These are phyloP conservation scores for Anisogramma anomala DNA, from an alignment of 2,329 filamentous ascomycete genomes.

Conservation along the genomic window DNA sequence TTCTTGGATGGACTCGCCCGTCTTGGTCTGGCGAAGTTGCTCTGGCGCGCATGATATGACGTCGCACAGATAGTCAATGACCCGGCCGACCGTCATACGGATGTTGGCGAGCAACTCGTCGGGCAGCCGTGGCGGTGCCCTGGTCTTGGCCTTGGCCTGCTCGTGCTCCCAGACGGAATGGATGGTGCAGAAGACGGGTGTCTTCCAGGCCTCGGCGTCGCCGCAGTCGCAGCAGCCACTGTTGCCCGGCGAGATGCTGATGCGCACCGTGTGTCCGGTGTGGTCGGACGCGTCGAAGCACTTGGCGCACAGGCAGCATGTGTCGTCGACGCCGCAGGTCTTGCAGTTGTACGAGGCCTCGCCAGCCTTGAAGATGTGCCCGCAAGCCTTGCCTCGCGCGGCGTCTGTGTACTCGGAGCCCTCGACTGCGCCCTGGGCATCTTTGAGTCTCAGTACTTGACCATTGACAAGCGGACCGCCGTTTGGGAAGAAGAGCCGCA, in stretches of 20 bases:
- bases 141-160: conserved; percentile 48
- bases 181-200: conserved; percentile 83
- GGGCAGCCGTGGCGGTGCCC: conserved; percentile 50
- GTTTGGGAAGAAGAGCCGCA: conserved; percentile 71
- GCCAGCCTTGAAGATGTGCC: conserved; percentile 90
- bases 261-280: conserved; percentile 80
- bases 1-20: conserved; percentile 63
- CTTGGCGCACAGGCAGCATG: conserved; percentile 83
- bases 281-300: conserved; percentile 97
- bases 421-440: conserved; percentile 84
- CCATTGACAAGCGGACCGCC: conserved; percentile 50
- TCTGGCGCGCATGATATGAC: conserved; percentile 97
- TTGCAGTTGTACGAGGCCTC: conserved; percentile 92
- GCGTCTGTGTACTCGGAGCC: conserved; percentile 90
- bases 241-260: conserved; percentile 79
- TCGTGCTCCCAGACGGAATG: conserved; percentile 56
- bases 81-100: conserved; percentile 71
- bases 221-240: conserved; percentile 97
- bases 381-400: conserved; percentile 84
- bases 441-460: conserved; percentile 58
- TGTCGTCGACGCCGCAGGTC: conserved; percentile 89
- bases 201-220: conserved; percentile 86
- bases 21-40: conserved; percentile 78
- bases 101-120: conserved; percentile 67
- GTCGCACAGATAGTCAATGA: conserved; percentile 91